A percentile compares a stretch with the other conserved stretches of the same genome.
These are phyloP conservation scores for Nakazawaea holstii DNA, from an alignment of 805 yeast genomes.

Conservation along the genomic window DNA sequence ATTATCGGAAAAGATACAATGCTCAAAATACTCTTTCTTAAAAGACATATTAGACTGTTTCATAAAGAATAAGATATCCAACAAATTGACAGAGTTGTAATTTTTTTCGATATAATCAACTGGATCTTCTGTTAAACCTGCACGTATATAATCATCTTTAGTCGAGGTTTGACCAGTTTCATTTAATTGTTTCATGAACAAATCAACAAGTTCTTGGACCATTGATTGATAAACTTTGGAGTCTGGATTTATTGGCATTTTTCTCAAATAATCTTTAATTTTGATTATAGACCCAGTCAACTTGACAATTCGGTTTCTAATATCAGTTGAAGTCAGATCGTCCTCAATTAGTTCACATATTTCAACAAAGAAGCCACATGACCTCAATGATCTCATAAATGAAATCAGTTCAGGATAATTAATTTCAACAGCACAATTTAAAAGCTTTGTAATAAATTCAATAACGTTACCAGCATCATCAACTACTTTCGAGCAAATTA, in stretches of 20 bases:
- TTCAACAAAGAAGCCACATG: slow-evolving; percentile 33
- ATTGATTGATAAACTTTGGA: slow-evolving; percentile 34
- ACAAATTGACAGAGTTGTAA: slow-evolving; percentile 44
- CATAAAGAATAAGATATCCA: slow-evolving; percentile 50
- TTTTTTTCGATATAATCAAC: slow-evolving; percentile 34
- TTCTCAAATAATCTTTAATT: slow-evolving; percentile 30
- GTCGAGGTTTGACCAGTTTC: slow-evolving; percentile 38
- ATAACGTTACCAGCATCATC: background rate
- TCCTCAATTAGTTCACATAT: slow-evolving; percentile 9
- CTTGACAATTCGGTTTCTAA: background rate
- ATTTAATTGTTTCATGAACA: slow-evolving; percentile 33
- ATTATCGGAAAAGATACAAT: slow-evolving; percentile 53
- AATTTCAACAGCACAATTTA: slow-evolving; percentile 5
- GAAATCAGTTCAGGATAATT: slow-evolving; percentile 28
- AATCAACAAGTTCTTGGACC: slow-evolving; percentile 33
- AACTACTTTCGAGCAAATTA: slow-evolving; percentile 2
- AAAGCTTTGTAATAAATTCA: slow-evolving; percentile 12
- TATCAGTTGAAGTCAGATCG: slow-evolving; percentile 1
- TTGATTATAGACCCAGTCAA: slow-evolving; percentile 2
- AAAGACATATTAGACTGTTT: slow-evolving; percentile 54
- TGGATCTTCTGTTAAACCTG: slow-evolving; percentile 43
- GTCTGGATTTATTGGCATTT: slow-evolving; percentile 31
- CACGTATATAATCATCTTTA: slow-evolving; percentile 36
- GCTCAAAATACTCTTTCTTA: slow-evolving; percentile 59
- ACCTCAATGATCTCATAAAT: slow-evolving; percentile 40